Conservation (phyloP, 768 basidiomycete species). For the Hortiboletus flavorubellus region DNA sequence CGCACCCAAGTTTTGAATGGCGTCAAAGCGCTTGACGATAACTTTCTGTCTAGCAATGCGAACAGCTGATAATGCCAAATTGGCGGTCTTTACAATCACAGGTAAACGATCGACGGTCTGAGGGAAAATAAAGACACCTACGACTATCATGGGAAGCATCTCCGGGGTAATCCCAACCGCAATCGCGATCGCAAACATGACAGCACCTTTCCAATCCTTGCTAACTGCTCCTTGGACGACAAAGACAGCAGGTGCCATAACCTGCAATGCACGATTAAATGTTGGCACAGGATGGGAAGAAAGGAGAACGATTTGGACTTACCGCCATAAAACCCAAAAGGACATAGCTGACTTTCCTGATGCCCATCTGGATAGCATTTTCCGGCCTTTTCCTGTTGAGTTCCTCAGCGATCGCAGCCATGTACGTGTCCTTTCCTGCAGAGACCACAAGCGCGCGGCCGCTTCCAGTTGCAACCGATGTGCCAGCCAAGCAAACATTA, state of each 20-base stretch:
- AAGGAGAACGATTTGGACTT: neutral
- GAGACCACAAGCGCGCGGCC: slow-evolving; percentile 30
- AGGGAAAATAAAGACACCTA: slow-evolving; percentile 8
- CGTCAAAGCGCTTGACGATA: slow-evolving; percentile 60
- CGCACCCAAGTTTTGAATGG: slow-evolving; percentile 58
- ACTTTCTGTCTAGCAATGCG: slow-evolving; percentile 57
- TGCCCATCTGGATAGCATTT: slow-evolving; percentile 33
- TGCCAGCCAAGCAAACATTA: slow-evolving; percentile 35
- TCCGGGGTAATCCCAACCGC: slow-evolving; percentile 33
- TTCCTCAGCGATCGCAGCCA: slow-evolving; percentile 35
- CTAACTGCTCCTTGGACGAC: slow-evolving; percentile 31
- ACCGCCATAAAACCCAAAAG: slow-evolving; percentile 31
- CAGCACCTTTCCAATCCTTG: slow-evolving; percentile 30
- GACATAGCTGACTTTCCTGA: slow-evolving; percentile 33
- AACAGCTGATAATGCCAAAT: slow-evolving; percentile 54
- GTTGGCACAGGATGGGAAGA: neutral
- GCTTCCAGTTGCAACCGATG: slow-evolving; percentile 33
- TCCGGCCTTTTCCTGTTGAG: slow-evolving; percentile 31
- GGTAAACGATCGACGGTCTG: neutral
- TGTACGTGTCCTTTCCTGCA: slow-evolving; percentile 33
- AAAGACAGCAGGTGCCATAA: slow-evolving; percentile 31
- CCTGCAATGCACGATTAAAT: slow-evolving; percentile 7
- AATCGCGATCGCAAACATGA: slow-evolving; percentile 31
- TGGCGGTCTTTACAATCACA: slow-evolving; percentile 51
- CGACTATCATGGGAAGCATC: slow-evolving; percentile 35